Percentiles rank a stretch among this genome's conserved stretches.
These are phyloP conservation scores for Stevia rebaudiana DNA, from an alignment of 140 eudicot species.

Conservation along the genomic window DNA sequence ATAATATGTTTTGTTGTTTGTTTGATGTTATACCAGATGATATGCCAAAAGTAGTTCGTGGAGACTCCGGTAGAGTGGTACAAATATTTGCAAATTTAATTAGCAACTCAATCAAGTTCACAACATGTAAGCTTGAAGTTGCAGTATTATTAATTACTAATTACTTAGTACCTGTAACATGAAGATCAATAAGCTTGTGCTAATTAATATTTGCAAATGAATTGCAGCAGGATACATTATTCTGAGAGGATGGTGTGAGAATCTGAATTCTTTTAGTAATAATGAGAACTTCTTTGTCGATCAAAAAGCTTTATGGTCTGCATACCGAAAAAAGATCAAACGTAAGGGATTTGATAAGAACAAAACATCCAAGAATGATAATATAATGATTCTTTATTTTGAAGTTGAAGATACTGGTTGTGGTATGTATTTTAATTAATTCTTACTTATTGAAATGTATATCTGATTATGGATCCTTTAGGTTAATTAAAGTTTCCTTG, in stretches of 20 bases:
- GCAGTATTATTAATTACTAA: too few species aligned
- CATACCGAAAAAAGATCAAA: slow-evolving; percentile 33
- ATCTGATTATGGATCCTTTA: too few species aligned
- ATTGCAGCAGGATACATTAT: slow-evolving; percentile 83
- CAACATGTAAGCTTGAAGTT: slow-evolving; percentile 55
- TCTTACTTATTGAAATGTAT: too few species aligned
- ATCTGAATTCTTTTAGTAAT: slow-evolving; percentile 28
- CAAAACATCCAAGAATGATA: slow-evolving; percentile 46
- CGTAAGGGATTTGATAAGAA: slow-evolving; percentile 35
- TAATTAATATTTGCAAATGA: slow-evolving; percentile 24
- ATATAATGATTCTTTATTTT: slow-evolving; percentile 62
- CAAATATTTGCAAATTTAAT: slow-evolving; percentile 91
- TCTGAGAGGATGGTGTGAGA: slow-evolving; percentile 90
- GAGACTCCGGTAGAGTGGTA: slow-evolving; percentile 91
- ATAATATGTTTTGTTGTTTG: slow-evolving; percentile 15
- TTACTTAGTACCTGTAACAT: too few species aligned
- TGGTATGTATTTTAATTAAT: slow-evolving; percentile 38
- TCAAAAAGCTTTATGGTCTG: slow-evolving; percentile 36
- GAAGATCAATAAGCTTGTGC: neutral
- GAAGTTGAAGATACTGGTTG: slow-evolving; percentile 94
- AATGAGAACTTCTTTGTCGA: slow-evolving; percentile 23
- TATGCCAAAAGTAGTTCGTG: slow-evolving; percentile 70
- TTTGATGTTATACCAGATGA: slow-evolving; percentile 53
- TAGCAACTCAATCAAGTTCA: slow-evolving; percentile 92
- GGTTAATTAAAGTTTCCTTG: too few species aligned